phyloP scores from a whole-genome alignment of 108 stramenopile species.

The Poteriospumella lacustris region DNA sequence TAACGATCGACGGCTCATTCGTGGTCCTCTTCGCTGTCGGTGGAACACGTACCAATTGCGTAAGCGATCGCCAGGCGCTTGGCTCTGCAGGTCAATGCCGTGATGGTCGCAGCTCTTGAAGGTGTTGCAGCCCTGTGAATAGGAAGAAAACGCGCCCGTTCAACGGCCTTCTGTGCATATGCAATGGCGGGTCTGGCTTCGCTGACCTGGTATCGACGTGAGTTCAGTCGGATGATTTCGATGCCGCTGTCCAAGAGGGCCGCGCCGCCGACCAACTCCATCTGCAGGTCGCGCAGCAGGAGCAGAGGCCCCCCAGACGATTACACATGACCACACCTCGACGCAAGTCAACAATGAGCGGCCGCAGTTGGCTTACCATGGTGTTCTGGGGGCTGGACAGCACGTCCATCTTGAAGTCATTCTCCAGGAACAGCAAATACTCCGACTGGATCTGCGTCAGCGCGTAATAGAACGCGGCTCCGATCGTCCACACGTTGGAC shows the following conservation, averaged over 20 bases:
- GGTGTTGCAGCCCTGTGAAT: constrained; percentile 19
- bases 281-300: neutral
- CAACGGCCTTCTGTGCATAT: too few relatives aligned
- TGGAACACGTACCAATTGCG: neutral
- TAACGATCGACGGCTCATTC: neutral
- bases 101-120: neutral
- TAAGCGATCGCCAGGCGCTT: neutral
- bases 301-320: neutral
- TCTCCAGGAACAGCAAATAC: constrained; percentile 26
- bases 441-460: neutral
- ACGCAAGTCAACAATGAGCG: too few relatives aligned
- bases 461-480: constrained; percentile 24
- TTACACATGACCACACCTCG: too few relatives aligned
- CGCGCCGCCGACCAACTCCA: neutral
- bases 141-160: too few relatives aligned
- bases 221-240: neutral
- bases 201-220: neutral
- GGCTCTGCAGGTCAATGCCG: neutral
- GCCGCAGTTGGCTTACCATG: too few relatives aligned
- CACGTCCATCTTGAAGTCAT: constrained; percentile 27
- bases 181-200: too few relatives aligned
- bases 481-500: constrained; percentile 17
- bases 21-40: neutral
- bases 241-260: neutral
- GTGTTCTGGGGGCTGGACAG: too few relatives aligned